Evolutionary conservation across 2,329 filamentous ascomycete genomes (phyloP), one percentile per base, ranked within the genome.

Genomic region (Epichloe festucae): DNA sequence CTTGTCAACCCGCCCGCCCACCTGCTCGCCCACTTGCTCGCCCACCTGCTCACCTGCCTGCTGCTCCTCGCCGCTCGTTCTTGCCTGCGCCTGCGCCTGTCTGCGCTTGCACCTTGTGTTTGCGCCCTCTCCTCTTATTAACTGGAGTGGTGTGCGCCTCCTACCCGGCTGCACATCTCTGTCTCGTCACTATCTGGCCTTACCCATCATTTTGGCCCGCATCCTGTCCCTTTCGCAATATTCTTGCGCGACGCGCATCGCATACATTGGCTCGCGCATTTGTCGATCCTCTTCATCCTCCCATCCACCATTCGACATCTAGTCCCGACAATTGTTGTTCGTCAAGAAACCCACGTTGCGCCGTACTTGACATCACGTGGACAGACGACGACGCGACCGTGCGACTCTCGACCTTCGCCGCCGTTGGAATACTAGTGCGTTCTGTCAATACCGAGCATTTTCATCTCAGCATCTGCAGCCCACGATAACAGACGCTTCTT

Each of bases 51-150:
- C 35, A 34, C 45, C 44, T 41, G 34, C 36, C 46, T 38, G 41
- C 49, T 50, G 42, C 35, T 17, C 40, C 19, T 34, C 42, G 42
- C 42, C 38, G 19, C 36, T 51, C 27, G 44, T 44, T 51, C 43
- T 35, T 51, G 46, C 52, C 51, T 55, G 54, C n/a, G 51, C 49
- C 48, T 55, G 55, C 40, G 50, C 49, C 51, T 53, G 54, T 58
- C 31, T 52, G 49, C 21, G 43, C 40, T 41, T 52, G 54, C 34
- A 47, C 48, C 46, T 56, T 21, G 19, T 21, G 52, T 43, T 41
- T 56, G 57, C 40, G 23, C 36, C n/a, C 35, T 46, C 44, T 43
- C 36, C 46, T 42, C 40, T n/a, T 44, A 48, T 21, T 21, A 48
- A 48, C 35, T 36, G 19, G 35, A 42, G 35, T 49, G 34, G 48